Evolutionary conservation across 495 filamentous ascomycete genomes (phyloP), one percentile per base, ranked within the genome.

Genomic region (Cudoniella acicularis): DNA sequence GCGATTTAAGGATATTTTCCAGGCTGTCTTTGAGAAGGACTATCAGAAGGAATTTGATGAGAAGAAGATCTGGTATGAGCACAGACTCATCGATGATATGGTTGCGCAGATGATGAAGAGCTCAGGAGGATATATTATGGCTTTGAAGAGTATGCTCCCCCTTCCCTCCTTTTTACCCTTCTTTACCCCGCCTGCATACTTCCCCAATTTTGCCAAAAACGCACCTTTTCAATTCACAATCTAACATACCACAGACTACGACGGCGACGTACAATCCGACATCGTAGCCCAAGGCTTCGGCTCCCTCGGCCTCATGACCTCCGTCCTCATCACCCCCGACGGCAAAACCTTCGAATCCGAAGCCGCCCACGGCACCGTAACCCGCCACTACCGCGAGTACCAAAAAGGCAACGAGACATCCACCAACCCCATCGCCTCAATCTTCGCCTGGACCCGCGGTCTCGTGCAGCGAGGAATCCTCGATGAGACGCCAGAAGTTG

Each of bases 51-150:
- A 88, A 49, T 98, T 98, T 70, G 91, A 96, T 68, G 87, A 87
- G 65, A 88, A 91, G 79, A 79, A 80, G 48, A 96, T 96, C 76
- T 98, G 94, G 94, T 98, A 98, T 71, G 94, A 98, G 86, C 94
- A 98, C 77, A 87, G 94, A 64, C 79, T 98, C 36, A 98, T 98
- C 69, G 94, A 98, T 77, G 94, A 98, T 77, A 98, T 98, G 94
- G 94, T 98, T 56, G 94, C 94, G 49, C 93, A 98, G 83, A 98
- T 98, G 94, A 90, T 98, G 81, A 98, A 98, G 85, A 90, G 85
- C 74, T 86, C 87, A 66, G 91, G 94, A 59, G 94, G 94, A 57
- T 96, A 89, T 75, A 82, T 98, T 72, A 98, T 98, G 82, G 94
- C 94, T 59, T 81, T 98, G 69, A 98, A 98, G 85, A 98, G 89